Percentiles rank a stretch among this genome's conserved stretches.
These are phyloP conservation scores for Alternaria alternata DNA, from an alignment of 2,329 filamentous ascomycete species.

Conservation along the genomic window DNA sequence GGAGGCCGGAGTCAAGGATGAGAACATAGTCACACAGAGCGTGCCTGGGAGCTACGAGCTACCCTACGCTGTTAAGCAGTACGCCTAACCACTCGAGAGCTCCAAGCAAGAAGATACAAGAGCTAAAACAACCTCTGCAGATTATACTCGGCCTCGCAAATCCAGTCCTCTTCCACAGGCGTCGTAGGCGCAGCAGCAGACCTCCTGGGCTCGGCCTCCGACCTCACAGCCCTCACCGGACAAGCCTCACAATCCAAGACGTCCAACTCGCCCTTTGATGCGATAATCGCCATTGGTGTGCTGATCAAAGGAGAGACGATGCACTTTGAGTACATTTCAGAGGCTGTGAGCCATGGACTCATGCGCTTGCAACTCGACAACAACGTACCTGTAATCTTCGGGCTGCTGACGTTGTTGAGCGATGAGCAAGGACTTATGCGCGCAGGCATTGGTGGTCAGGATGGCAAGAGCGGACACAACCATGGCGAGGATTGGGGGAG, in stretches of 20 bases:
- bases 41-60: conserved; percentile 96
- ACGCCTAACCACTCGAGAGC: conserved; percentile 37
- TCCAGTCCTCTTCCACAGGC: conserved; percentile 69
- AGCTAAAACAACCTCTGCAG: conserved; percentile 54
- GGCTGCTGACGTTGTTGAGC: conserved; percentile 84
- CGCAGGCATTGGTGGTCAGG: conserved; percentile 70
- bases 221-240: conserved; percentile 54
- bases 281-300: conserved; percentile 92
- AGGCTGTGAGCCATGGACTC: conserved; percentile 86
- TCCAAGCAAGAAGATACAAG: neutral
- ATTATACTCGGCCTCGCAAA: conserved; percentile 83
- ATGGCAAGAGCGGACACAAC: conserved; percentile 72
- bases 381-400: conserved; percentile 89
- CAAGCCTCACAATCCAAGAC: conserved; percentile 36
- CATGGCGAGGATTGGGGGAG: conserved; percentile 96
- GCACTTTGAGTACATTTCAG: conserved; percentile 99
- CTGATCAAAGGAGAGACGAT: conserved; percentile 99
- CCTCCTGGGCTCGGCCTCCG: conserved; percentile 74
- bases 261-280: conserved; percentile 74
- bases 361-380: conserved; percentile 94
- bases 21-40: conserved; percentile 87
- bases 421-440: conserved; percentile 88
- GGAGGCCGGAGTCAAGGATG: conserved; percentile 80
- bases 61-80: conserved; percentile 88
- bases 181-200: conserved; percentile 75